Evolutionary conservation across 805 yeast species (phyloP).

Genomic region (Tanozyma kutaoensis): DNA sequence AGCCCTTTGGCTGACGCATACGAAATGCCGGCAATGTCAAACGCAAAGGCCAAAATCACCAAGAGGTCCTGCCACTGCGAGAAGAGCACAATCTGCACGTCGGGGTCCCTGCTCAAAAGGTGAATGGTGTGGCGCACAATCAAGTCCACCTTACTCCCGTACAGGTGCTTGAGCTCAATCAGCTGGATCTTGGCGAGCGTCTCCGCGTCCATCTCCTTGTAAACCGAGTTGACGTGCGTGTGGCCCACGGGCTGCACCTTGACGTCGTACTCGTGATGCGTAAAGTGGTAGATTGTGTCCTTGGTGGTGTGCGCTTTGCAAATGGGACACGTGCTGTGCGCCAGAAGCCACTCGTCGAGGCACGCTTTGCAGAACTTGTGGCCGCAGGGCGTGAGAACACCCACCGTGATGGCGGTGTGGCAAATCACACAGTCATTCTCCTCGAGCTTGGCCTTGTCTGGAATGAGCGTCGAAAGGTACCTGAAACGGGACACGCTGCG

Average conservation of each 20-base stretch:
- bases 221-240: conserved; percentile 15
- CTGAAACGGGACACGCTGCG: conserved; percentile 20
- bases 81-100: conserved; percentile 72
- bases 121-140: conserved; percentile 61
- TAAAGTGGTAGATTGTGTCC: conserved; percentile 56
- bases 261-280: conserved; percentile 39
- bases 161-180: conserved; percentile 23
- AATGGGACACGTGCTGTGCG: conserved; percentile 58
- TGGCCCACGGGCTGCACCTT: conserved; percentile 31
- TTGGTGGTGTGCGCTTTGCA: conserved; percentile 46
- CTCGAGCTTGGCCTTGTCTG: conserved; percentile 1
- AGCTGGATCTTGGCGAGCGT: conserved; percentile 30
- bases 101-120: conserved; percentile 40
- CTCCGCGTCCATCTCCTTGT: conserved; percentile 29
- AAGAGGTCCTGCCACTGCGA: conserved; percentile 83
- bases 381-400: conserved; percentile 82
- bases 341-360: conserved; percentile 56
- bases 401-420: conserved; percentile 52
- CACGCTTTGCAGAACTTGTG: conserved; percentile 84
- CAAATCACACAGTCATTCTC: conserved; percentile 60
- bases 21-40: conserved; percentile 40
- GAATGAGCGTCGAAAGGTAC: conserved; percentile 16
- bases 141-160: conserved; percentile 81
- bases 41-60: conserved; percentile 50
- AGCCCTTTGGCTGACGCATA: conserved; percentile 41